Percentiles rank a stretch among this genome's conserved stretches.
Conservation (phyloP, 2,329 filamentous ascomycete species). For the Alternaria hordeiaustralica region DNA sequence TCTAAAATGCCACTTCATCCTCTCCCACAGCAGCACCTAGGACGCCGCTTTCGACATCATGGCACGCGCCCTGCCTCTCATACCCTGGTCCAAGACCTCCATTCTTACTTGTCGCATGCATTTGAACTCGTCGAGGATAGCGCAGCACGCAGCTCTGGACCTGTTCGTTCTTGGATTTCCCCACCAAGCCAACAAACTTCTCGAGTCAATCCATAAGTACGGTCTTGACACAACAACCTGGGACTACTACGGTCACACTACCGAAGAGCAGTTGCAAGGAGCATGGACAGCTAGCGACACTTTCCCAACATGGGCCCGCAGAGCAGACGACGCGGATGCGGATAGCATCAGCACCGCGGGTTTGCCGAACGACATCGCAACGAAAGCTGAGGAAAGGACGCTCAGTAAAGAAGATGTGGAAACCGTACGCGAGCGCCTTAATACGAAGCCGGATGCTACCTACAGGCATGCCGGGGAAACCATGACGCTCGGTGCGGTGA, state of each 20-base stretch:
- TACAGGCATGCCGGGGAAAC: neutral
- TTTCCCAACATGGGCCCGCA: neutral
- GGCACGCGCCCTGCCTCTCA: neutral
- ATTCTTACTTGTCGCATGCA: neutral
- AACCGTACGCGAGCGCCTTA: neutral
- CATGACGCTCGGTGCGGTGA: neutral
- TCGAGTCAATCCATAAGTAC: neutral
- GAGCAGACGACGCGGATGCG: too few species aligned
- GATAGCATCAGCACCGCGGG: neutral
- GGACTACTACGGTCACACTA: too few species aligned
- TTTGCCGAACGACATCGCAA: neutral
- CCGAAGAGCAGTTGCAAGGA: neutral
- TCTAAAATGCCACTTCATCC: neutral
- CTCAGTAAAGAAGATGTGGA: neutral
- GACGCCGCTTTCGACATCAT: neutral
- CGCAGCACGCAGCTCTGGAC: conserved; percentile 4
- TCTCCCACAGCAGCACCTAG: too few species aligned
- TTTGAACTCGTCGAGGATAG: neutral
- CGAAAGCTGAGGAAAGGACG: neutral
- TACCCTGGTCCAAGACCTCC: conserved; percentile 2
- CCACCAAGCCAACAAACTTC: neutral
- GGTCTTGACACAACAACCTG: neutral
- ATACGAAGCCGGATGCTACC: neutral
- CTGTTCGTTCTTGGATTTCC: conserved; percentile 1
- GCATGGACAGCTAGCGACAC: neutral